These are phyloP conservation scores for Zygoascus hellenicus DNA, from an alignment of 1,139 yeast species.

Conservation along the genomic window DNA sequence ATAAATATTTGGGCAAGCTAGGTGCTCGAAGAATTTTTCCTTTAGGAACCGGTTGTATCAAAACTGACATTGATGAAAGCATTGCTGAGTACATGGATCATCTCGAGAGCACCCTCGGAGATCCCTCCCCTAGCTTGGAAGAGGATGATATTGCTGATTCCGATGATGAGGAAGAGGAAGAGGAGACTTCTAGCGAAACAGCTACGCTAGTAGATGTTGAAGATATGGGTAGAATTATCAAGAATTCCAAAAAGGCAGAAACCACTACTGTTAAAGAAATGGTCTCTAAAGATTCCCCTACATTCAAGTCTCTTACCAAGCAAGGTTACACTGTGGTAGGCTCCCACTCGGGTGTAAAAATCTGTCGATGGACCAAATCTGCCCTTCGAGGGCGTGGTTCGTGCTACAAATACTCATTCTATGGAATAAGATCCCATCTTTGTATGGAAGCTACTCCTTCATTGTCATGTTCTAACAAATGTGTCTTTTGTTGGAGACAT, in stretches of 20 bases:
- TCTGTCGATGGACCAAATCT: slow-evolving; percentile 94
- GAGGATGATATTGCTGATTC: slow-evolving; percentile 45
- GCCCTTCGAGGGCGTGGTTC: slow-evolving; percentile 93
- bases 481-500: slow-evolving; percentile 97
- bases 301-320: slow-evolving; percentile 78
- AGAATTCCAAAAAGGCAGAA: slow-evolving; percentile 27
- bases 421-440: slow-evolving; percentile 82
- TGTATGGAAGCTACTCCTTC: slow-evolving; percentile 98
- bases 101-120: slow-evolving; percentile 54
- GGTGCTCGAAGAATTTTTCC: slow-evolving; percentile 86
- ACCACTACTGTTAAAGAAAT: slow-evolving; percentile 51
- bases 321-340: slow-evolving; percentile 94
- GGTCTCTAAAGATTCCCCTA: slow-evolving; percentile 89
- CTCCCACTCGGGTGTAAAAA: slow-evolving; percentile 90
- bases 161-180: slow-evolving; percentile 39
- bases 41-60: slow-evolving; percentile 78
- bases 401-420: slow-evolving; percentile 87
- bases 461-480: slow-evolving; percentile 86
- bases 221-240: slow-evolving; percentile 67
- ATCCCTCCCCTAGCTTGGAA: slow-evolving; percentile 47
- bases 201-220: slow-evolving; percentile 66
- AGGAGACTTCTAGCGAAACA: slow-evolving; percentile 11
- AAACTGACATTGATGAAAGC: slow-evolving; percentile 56
- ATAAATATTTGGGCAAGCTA: slow-evolving; percentile 68
- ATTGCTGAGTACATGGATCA: slow-evolving; percentile 63